Conservation (phyloP, 1,139 yeast species). For the Yamadazyma aaseri region DNA sequence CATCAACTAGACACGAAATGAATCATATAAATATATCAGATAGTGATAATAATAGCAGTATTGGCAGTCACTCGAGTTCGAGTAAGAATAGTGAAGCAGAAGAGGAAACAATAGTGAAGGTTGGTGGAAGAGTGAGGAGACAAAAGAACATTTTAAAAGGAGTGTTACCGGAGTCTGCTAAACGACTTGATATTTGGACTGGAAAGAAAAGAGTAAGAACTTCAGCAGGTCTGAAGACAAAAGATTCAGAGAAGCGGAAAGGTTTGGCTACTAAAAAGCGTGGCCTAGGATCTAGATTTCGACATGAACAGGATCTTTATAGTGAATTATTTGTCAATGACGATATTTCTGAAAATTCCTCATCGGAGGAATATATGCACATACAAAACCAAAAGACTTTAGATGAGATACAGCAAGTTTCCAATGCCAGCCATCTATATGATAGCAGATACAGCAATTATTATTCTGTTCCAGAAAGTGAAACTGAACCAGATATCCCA, state of each 20-base stretch:
- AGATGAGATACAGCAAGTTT: conserved; percentile 3
- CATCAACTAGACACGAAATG: background rate
- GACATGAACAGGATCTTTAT: conserved; percentile 10
- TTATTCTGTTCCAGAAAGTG: conserved; percentile 10
- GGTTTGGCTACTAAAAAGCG: conserved; percentile 37
- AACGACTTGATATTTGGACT: conserved; percentile 28
- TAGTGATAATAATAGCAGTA: background rate
- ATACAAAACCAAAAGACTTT: conserved; percentile 1
- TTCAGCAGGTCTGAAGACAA: conserved; percentile 2
- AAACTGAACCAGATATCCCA: no score
- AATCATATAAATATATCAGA: background rate
- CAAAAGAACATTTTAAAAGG: conserved; percentile 33
- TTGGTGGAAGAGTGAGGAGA: conserved; percentile 33
- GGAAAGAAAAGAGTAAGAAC: conserved; percentile 6
- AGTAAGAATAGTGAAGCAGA: background rate
- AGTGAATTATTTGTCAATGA: conserved; percentile 11
- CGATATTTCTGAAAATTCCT: conserved; percentile 3
- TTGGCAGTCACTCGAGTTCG: background rate
- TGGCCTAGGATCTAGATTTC: background rate
- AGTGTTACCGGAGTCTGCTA: conserved; percentile 42
- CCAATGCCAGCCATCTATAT: conserved; percentile 10
- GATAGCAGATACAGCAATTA: conserved; percentile 13
- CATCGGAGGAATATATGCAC: conserved; percentile 2
- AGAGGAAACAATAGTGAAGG: conserved; percentile 22
- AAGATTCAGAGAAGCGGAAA: conserved; percentile 23